Evolutionary conservation across 129 eudicot species (phyloP), one percentile per base, ranked within the genome.

Genomic region (Pittosporum tobira): DNA sequence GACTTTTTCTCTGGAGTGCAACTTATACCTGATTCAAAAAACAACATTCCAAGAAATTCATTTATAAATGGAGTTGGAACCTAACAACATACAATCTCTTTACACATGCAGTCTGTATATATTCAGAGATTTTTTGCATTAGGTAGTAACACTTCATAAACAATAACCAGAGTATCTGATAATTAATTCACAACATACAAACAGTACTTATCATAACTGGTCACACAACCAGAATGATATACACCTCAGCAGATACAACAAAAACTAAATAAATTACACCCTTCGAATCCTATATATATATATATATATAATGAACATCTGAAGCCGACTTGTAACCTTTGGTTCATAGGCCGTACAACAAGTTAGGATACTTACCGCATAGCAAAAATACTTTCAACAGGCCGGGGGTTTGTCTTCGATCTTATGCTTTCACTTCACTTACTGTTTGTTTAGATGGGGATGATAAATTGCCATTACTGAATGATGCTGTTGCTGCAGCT

Each of bases 371-470:
- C 2, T 55, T 18, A 8, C 13, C 45, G 61, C 25, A 1, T 2
- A n/a, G n/a, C n/a, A 25, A 1, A 6, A n/a, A 55, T 18, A 55
- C 20, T 15, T 55, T 28, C 28, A 47, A 57, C 48, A 57, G 20
- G 8, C 23, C n/a, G 4, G 29, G 20, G 59, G 59, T 27, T 53
- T 54, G 60, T 22, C 26, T 44, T 36, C 47, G 14, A 43, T 62
- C 22, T 51, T 53, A 28, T 6, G 19, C 65, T 63, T 64, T n/a
- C 63, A 52, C 26, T 43, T 37, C 24, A 59, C 66, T 2, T n/a
- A n/a, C n/a, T n/a, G 64, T 47, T 53, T 68, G 79, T 63, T 48
- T 77, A 74, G 77, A 5, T 79, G 69, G 43, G n/a, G 79, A 60
- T 9, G 73, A 40, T 62, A 60, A 71, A 43, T 70, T 61, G 1